Evolutionary conservation across 441 rosid genomes (phyloP).

Genomic region (Brassica hybrid): DNA sequence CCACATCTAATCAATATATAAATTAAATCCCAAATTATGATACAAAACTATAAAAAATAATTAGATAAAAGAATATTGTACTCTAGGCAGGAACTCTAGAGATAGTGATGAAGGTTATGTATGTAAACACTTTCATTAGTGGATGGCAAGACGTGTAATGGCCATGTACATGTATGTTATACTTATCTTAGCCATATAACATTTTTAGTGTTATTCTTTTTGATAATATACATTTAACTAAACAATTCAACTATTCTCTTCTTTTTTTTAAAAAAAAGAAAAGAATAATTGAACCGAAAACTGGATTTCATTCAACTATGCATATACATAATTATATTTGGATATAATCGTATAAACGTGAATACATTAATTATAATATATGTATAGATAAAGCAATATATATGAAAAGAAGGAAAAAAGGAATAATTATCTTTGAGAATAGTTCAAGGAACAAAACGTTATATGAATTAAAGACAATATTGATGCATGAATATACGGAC

Average conservation of each 20-base stretch:
- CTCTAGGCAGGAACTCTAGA: conserved; percentile 35
- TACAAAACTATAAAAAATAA: background rate
- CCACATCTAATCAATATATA: conserved; percentile 20
- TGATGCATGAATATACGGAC: conserved; percentile 23
- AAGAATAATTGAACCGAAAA: background rate
- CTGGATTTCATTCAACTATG: conserved; percentile 4
- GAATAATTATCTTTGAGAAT: conserved; percentile 40
- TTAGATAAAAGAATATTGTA: conserved; percentile 7
- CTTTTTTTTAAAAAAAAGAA: background rate
- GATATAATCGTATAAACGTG: background rate
- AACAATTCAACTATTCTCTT: background rate
- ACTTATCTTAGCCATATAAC: conserved; percentile 27
- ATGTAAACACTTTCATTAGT: conserved; percentile 46
- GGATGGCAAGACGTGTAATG: conserved; percentile 40
- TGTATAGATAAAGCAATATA: conserved; percentile 27
- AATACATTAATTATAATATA: background rate
- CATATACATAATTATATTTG: background rate
- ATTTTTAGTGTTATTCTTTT: conserved; percentile 27
- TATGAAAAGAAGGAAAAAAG: conserved; percentile 37
- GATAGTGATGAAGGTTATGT: conserved; percentile 40
- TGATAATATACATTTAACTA: background rate
- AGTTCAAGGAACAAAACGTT: conserved; percentile 44
- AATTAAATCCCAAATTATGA: conserved; percentile 17
- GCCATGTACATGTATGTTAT: conserved; percentile 30
- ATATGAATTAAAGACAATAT: conserved; percentile 31